Evolutionary conservation across 768 basidiomycete genomes (phyloP).

Genomic region (Kondoa malvinella): DNA sequence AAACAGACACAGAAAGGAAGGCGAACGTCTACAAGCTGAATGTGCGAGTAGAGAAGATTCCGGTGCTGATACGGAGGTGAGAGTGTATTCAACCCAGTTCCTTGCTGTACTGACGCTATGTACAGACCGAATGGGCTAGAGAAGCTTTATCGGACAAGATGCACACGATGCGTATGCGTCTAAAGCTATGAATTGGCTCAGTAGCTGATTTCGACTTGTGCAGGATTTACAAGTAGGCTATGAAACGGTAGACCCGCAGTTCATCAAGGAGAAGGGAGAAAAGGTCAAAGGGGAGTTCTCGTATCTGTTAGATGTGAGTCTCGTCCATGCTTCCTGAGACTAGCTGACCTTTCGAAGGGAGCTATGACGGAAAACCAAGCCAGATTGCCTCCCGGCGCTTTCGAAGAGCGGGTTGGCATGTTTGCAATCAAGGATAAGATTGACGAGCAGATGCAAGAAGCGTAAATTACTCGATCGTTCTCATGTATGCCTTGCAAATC

Average conservation of each 20-base stretch:
- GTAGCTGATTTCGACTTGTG: too few species aligned
- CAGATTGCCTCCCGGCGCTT: neutral
- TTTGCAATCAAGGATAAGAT: neutral
- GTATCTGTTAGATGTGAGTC: slow-evolving; percentile 4
- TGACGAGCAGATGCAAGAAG: neutral
- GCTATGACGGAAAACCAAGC: neutral
- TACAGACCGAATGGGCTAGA: neutral
- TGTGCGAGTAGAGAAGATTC: neutral
- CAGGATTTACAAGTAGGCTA: slow-evolving; percentile 6
- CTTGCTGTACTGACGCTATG: neutral
- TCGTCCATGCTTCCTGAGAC: neutral
- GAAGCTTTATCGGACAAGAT: neutral
- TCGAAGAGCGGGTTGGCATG: neutral
- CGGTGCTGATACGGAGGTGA: neutral
- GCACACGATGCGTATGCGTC: neutral
- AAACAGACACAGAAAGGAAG: neutral
- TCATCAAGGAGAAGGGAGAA: neutral
- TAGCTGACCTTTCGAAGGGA: neutral
- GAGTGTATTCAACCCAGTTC: neutral
- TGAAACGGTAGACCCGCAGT: slow-evolving; percentile 1
- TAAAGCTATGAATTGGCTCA: neutral
- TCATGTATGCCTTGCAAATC: too few species aligned
- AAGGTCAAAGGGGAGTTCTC: neutral
- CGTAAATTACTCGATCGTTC: too few species aligned
- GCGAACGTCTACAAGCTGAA: neutral